Evolutionary conservation across 164 flowering plant genomes (phyloP), one percentile per base, ranked within the genome.

Genomic region (Vitis rotundifolia): DNA sequence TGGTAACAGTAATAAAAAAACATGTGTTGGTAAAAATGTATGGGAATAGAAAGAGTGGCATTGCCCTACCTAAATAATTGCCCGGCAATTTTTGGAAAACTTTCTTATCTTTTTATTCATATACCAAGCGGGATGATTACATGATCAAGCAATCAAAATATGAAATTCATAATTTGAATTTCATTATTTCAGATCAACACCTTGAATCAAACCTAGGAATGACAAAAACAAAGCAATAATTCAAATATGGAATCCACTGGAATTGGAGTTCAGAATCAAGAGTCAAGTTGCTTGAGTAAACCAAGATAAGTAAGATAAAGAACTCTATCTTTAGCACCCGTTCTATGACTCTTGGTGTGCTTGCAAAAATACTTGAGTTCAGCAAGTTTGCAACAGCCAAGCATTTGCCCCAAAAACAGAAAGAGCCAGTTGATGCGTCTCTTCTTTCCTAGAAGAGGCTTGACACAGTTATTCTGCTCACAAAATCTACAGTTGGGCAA

Each of bases 291-390:
- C 16, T 73, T 78, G 63, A 80, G 78, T 15, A 84, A 47, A 0
- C 68, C 70, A 11, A 84, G 70, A 69, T 84, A 82, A 8, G 82
- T 77, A 0, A 69, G 64, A 63, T 72, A 83, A 44, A 85, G 73
- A 11, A 85, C 78, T 3, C 86, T 82, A 68, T 86, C 83, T 63
- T 84, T 84, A 5, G 89, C 86, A 0, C 86, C 87, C 0, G 87
- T 84, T 3, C 87, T 70, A 62, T 86, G 89, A 48, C 70, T 72
- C 29, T 50, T 56, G 8, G 76, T 81, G 22, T 86, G 78, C 77
- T 77, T 78, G 67, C 86, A 82, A 44, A 84, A 86, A 48, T 82
- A 86, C 69, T 82, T 84, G 56, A 86, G 49, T 28, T 82, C 76
- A 0, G 71, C 75, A 0, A 84, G 63, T 2, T 66, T 80, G 69